phyloP scores from a whole-genome alignment of 805 yeast genomes.

The Ogataea degrootiae region DNA sequence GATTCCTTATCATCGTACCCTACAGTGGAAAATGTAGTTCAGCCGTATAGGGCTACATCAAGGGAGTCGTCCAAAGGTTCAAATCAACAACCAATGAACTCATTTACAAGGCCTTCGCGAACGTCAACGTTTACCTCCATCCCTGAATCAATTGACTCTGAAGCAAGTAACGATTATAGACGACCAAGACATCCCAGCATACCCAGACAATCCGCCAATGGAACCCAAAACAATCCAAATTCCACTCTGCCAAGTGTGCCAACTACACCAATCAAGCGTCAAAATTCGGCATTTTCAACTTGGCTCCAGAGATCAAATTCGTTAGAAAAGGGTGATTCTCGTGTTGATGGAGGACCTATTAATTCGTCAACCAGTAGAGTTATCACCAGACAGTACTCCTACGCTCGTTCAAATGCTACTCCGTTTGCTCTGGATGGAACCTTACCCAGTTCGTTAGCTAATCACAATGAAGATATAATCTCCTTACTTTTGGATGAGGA shows the following conservation, averaged over 20 bases:
- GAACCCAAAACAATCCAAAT: neutral
- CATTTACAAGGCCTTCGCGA: too few relatives aligned
- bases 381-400: slow-evolving; percentile 12
- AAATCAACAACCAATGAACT: too few relatives aligned
- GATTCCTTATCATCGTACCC: too few relatives aligned
- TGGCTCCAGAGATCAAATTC: slow-evolving; percentile 12
- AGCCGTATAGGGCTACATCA: slow-evolving; percentile 2
- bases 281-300: slow-evolving; percentile 3
- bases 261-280: neutral
- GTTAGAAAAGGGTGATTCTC: neutral
- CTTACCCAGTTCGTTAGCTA: slow-evolving; percentile 9
- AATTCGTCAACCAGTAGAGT: neutral
- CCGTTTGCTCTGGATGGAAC: slow-evolving; percentile 11
- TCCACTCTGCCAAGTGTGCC: neutral
- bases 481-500: slow-evolving; percentile 15
- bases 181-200: too few relatives aligned
- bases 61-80: neutral
- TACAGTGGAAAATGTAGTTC: neutral
- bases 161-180: neutral
- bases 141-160: slow-evolving; percentile 1
- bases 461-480: slow-evolving; percentile 13
- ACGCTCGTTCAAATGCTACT: slow-evolving; percentile 6
- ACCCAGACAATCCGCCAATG: too few relatives aligned
- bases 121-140: too few relatives aligned
- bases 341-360: neutral